These are phyloP conservation scores for Cerrena zonata DNA, from an alignment of 1,284 basidiomycete species.

Conservation along the genomic window DNA sequence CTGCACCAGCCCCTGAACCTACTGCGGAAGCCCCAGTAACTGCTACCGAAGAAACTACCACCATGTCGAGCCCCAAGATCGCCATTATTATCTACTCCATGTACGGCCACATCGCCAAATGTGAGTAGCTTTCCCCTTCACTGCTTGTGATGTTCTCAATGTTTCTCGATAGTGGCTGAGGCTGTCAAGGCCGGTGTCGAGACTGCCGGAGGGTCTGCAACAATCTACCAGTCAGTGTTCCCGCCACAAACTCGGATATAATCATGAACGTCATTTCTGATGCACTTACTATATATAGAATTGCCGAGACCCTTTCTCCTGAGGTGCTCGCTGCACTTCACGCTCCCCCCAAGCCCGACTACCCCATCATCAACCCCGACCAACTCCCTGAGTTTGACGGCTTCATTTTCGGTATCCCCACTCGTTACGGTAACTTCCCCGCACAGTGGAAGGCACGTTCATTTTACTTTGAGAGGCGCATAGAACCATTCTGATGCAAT, in stretches of 20 bases:
- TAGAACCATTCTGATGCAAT: no score
- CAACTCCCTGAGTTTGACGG: constrained; percentile 65
- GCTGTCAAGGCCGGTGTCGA: constrained; percentile 69
- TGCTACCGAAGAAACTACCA: constrained; percentile 10
- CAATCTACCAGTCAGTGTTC: constrained; percentile 64
- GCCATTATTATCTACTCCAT: constrained; percentile 80
- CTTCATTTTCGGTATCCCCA: constrained; percentile 73
- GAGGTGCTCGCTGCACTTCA: constrained; percentile 75
- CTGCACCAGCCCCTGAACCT: constrained; percentile 11
- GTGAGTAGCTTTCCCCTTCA: constrained; percentile 37
- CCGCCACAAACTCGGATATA: background rate
- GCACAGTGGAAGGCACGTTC: constrained; percentile 60
- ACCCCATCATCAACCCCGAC: constrained; percentile 66
- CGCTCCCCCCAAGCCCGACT: constrained; percentile 66
- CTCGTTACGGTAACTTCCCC: constrained; percentile 69
- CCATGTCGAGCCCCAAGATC: constrained; percentile 48
- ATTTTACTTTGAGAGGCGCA: no score
- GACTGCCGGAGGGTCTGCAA: constrained; percentile 63
- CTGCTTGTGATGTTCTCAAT: constrained; percentile 4
- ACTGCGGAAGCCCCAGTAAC: constrained; percentile 11
- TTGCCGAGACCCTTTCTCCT: constrained; percentile 79
- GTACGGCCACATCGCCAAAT: constrained; percentile 73
- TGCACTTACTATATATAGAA: constrained; percentile 33
- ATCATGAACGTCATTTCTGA: constrained; percentile 1
- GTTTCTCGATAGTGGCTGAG: constrained; percentile 62